Base-by-base conservation (phyloP, 306 rosid species). In the Corylus heterophylla region DNA sequence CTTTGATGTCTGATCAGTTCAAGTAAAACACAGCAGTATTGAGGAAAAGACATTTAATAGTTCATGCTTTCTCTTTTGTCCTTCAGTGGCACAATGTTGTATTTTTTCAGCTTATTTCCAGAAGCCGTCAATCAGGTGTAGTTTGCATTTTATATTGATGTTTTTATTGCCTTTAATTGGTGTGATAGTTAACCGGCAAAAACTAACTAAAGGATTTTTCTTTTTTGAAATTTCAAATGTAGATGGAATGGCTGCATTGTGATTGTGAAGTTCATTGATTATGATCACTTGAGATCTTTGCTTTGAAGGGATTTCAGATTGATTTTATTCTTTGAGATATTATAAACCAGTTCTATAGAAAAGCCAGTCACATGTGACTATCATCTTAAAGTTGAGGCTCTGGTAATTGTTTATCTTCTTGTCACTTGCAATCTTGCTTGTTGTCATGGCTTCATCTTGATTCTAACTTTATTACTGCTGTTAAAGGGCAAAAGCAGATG, bases 81-180 rank as follows among this genome's bases (percentile, higher is more conserved):
- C 47, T 54, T 54, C 72, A 31, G 58, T 66, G 49, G 62, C 50
- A 18, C 76, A 66, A 48, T 76, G 42, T 48, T 58, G 84, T 58
- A 64, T 27, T 67, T 56, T 8, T 22, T 22, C 48, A 13, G 74
- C 55, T 76, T 14, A 8, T 44, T 54, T 77, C 49, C 82, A 54
- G 66, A 50, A 10, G 75, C 66, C 18, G 12, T 69, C 4, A 22
- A 67, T 73, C 75, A 82, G 84, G 79, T 84, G 80, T 35, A 73
- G 5, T 67, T 74, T 77, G 35, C 50, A 58, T 78, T 73, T 74
- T 42, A 20, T 49, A 29, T 37, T 17, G 27, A 78, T 74, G 18
- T 42, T 83, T 77, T 54, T 50, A 52, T 55, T 73, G 58, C 76
- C 54, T 69, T 80, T 37, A 54, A 79, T 67, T 59, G 80, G 62